Percentiles rank a stretch among this genome's conserved stretches.
phyloP scores from a whole-genome alignment of 2,329 filamentous ascomycete species.

The Fusarium paranaense region DNA sequence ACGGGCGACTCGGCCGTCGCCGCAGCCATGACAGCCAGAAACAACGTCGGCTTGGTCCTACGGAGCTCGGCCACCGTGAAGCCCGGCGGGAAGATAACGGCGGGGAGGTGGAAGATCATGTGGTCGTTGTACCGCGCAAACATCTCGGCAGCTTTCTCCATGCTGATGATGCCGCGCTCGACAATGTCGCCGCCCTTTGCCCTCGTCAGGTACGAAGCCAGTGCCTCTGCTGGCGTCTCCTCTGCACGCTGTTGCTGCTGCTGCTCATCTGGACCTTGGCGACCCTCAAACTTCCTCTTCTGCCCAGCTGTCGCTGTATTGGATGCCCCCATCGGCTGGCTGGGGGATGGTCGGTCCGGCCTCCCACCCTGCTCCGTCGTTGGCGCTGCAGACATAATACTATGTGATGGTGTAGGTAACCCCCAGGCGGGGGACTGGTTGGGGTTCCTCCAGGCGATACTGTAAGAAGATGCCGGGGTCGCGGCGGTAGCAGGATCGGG shows the following conservation, averaged over 20 bases:
- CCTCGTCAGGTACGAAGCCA: constrained; percentile 38
- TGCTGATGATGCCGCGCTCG: constrained; percentile 69
- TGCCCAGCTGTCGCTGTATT: constrained; percentile 35
- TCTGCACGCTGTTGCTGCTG: constrained; percentile 8
- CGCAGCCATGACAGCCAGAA: constrained; percentile 77
- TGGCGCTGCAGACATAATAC: constrained; percentile 10
- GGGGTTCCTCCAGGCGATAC: constrained; percentile 18
- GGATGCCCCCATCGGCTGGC: constrained; percentile 13
- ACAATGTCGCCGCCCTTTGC: constrained; percentile 62
- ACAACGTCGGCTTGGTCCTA: constrained; percentile 71
- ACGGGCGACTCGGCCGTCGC: constrained; percentile 68
- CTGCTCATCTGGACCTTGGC: constrained; percentile 28
- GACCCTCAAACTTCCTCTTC: constrained; percentile 49
- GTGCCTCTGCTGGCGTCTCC: constrained; percentile 27
- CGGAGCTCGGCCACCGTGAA: constrained; percentile 68
- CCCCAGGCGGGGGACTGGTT: constrained; percentile 33
- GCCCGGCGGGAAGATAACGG: constrained; percentile 68
- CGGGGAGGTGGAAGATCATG: constrained; percentile 72
- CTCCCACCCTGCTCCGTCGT: constrained; percentile 25
- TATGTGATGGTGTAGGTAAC: constrained; percentile 19
- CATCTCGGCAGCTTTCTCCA: constrained; percentile 65
- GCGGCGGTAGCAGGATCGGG: constrained; percentile 16
- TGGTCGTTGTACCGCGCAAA: constrained; percentile 69
- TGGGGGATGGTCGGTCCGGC: constrained; percentile 21
- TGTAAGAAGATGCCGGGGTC: constrained; percentile 12